A percentile compares a stretch with the other conserved stretches of the same genome.
phyloP scores from a whole-genome alignment of 768 basidiomycete genomes.

The Fibroporia radiculosa region DNA sequence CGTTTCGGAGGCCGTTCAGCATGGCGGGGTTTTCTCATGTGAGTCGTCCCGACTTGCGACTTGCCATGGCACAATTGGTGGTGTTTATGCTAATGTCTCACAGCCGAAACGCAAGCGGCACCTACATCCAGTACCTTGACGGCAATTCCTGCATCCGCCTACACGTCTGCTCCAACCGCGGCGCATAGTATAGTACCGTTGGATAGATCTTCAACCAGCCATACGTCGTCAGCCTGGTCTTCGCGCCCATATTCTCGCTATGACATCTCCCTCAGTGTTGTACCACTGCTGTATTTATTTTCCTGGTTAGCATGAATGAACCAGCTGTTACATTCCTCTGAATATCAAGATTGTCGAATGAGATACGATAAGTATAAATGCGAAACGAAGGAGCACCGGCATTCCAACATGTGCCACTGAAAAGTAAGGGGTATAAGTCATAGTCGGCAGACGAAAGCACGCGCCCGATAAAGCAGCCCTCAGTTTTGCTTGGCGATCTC shows the following conservation, averaged over 20 bases:
- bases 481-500: background rate
- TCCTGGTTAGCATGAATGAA: too few species aligned
- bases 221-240: background rate
- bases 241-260: background rate
- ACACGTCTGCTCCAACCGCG: background rate
- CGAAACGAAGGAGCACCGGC: too few species aligned
- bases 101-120: background rate
- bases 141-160: background rate
- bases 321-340: too few species aligned
- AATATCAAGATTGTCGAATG: too few species aligned
- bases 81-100: background rate
- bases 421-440: too few species aligned
- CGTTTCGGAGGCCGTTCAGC: constrained; percentile 23
- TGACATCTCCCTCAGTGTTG: background rate
- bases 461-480: background rate
- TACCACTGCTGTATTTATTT: background rate
- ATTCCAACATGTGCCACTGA: too few species aligned
- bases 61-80: too few species aligned
- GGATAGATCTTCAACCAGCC: background rate
- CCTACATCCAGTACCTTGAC: background rate
- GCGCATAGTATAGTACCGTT: constrained; percentile 3
- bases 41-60: too few species aligned
- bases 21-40: constrained; percentile 18
- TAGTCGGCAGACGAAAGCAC: too few species aligned
- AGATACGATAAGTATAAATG: too few species aligned